Evolutionary conservation across 2,329 filamentous ascomycete genomes (phyloP).

Genomic region (Triangularia verruculosa): DNA sequence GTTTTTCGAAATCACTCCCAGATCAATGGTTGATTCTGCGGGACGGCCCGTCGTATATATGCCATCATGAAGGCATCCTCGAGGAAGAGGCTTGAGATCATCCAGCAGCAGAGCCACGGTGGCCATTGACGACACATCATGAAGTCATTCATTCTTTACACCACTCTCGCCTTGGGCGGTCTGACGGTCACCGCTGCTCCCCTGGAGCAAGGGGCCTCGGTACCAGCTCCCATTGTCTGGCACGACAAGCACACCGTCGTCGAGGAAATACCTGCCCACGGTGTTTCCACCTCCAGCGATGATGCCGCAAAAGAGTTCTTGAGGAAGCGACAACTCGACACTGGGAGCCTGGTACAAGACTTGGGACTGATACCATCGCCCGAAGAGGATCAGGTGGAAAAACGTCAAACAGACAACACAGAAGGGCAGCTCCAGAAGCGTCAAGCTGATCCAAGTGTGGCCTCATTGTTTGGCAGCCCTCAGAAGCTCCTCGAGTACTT

Average conservation of each 20-base stretch:
- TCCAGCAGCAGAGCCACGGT: conserved; percentile 4
- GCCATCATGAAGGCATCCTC: conserved; percentile 2
- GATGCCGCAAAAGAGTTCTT: not conserved
- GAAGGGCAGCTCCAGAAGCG: not conserved
- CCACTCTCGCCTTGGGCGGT: conserved; percentile 13
- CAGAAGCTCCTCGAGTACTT: not conserved
- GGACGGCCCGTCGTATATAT: conserved; percentile 13
- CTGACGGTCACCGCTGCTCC: conserved; percentile 10
- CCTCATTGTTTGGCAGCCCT: not conserved
- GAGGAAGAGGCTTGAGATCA: not conserved
- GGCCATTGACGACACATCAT: conserved; percentile 14
- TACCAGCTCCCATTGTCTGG: not conserved
- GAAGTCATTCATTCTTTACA: conserved; percentile 12
- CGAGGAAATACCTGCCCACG: not conserved
- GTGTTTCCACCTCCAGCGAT: not conserved
- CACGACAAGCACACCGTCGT: too few species aligned
- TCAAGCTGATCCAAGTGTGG: not conserved
- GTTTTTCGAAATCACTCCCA: not conserved
- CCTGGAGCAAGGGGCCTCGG: not conserved
- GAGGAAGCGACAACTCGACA: not conserved
- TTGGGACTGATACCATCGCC: too few species aligned
- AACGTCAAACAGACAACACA: not conserved
- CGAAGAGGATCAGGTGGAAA: not conserved
- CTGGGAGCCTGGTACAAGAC: too few species aligned
- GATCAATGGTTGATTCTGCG: conserved; percentile 1